phyloP scores from a whole-genome alignment of 2,329 filamentous ascomycete species.

The Stachybotrys chlorohalonatus region DNA sequence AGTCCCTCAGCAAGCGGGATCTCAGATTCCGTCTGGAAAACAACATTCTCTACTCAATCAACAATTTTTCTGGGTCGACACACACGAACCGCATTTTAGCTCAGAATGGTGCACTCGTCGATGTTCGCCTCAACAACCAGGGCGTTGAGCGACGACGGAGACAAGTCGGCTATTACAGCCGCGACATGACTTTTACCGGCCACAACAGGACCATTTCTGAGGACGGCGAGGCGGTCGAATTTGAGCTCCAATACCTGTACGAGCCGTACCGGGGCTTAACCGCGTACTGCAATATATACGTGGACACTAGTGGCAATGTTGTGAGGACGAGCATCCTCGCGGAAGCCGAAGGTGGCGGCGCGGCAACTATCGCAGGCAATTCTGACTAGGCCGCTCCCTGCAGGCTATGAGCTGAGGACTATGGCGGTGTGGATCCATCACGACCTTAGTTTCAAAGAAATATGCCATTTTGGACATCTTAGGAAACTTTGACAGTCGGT shows the following conservation, averaged over 20 bases:
- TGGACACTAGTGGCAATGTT: slow-evolving; percentile 35
- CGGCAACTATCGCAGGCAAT: slow-evolving; percentile 30
- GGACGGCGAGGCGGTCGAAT: slow-evolving; percentile 33
- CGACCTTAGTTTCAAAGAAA: no score
- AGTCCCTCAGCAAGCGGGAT: slow-evolving; percentile 11
- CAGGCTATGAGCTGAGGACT: neutral
- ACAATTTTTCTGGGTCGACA: slow-evolving; percentile 46
- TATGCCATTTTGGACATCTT: no score
- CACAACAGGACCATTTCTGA: slow-evolving; percentile 36
- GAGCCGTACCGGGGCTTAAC: slow-evolving; percentile 38
- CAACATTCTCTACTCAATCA: slow-evolving; percentile 52
- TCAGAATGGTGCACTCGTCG: slow-evolving; percentile 45
- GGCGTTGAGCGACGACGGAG: slow-evolving; percentile 32
- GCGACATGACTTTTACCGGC: slow-evolving; percentile 46
- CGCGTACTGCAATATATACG: slow-evolving; percentile 37
- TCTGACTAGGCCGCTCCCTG: no score
- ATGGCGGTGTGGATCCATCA: no score
- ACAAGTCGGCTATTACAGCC: slow-evolving; percentile 38
- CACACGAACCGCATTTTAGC: slow-evolving; percentile 48
- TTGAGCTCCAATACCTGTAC: slow-evolving; percentile 45
- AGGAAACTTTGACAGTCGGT: no score
- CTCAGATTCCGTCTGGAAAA: slow-evolving; percentile 38
- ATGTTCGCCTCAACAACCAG: slow-evolving; percentile 44
- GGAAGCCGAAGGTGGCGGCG: slow-evolving; percentile 42
- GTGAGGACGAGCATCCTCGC: slow-evolving; percentile 41